Percentiles rank a stretch among this genome's conserved stretches.
phyloP scores from a whole-genome alignment of 305 asterid species.

The Fraxinus albicans region DNA sequence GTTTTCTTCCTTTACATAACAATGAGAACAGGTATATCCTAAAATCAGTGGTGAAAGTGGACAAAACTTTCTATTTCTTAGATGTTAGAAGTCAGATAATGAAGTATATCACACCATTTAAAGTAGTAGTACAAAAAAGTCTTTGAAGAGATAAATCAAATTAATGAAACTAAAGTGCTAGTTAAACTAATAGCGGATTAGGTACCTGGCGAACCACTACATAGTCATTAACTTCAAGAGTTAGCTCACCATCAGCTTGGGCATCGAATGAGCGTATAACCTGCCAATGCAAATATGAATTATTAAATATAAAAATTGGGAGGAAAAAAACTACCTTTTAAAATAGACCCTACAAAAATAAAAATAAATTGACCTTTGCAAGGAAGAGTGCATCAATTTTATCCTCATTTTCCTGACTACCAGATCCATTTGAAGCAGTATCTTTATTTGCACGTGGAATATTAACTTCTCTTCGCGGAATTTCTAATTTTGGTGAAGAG shows the following conservation, averaged over 20 bases:
- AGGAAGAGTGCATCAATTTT: slow-evolving; percentile 45
- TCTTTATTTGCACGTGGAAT: slow-evolving; percentile 34
- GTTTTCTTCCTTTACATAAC: background rate
- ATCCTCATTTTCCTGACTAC: slow-evolving; percentile 31
- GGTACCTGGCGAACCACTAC: slow-evolving; percentile 83
- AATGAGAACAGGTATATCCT: background rate
- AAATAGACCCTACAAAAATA: background rate
- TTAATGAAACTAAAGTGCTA: background rate
- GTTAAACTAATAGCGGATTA: background rate
- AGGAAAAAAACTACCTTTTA: background rate
- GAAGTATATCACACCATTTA: background rate
- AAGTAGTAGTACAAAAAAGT: background rate
- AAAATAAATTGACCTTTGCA: slow-evolving; percentile 52
- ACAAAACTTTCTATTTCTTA: background rate
- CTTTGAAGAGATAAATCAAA: background rate
- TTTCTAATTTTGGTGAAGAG: slow-evolving; percentile 41
- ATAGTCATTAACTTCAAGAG: slow-evolving; percentile 62
- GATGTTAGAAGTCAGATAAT: background rate
- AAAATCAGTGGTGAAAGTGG: background rate
- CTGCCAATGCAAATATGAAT: slow-evolving; percentile 32
- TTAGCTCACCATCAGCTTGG: slow-evolving; percentile 79
- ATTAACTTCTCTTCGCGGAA: slow-evolving; percentile 34
- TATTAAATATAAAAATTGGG: slow-evolving; percentile 7
- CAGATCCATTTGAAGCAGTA: slow-evolving; percentile 36
- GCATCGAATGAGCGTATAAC: slow-evolving; percentile 87